Base-by-base conservation (phyloP, 2,329 filamentous ascomycete genomes). In the Paecilomyces sp. region DNA sequence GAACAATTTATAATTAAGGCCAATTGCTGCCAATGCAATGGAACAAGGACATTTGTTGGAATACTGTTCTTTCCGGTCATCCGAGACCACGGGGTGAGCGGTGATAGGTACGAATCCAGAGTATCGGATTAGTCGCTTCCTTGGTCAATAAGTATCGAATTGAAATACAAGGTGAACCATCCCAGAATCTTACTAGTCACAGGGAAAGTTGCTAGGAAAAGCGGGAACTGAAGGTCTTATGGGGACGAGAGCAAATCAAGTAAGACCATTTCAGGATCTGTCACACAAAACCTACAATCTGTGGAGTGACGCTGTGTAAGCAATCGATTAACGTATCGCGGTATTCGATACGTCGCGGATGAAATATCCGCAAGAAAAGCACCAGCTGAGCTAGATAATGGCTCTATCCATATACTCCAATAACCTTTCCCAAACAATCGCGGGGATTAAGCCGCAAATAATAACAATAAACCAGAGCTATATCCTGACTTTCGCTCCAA, bases 401-500 rank as follows among this genome's bases (percentile, higher is more conserved):
- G 31, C 34, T 33, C 58, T 58, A 60, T 54, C 52, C 57, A 22
- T 50, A 52, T 51, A 60, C 54, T 51, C 58, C 55, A 53, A 58
- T 30, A 55, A 56, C 41, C 47, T 55, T 53, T 33, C 36, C 28
- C 53, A 47, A 57, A 50, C 56, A 59, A 58, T 52, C 24, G 41
- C 58, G 56, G 53, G 13, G 22, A 60, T 41, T 47, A 54, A 8
- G 18, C 55, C 41, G n/a, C 55, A 54, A 47, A 56, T 25, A 7
- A 12, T 22, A 57, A 25, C 15, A 28, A 57, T 22, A 57, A 60
- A 68, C 52, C 62, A 11, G 31, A 9, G 7, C 31, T 66, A 72
- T 54, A 76, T 57, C 36, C 68, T 70, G 25, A 90, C 80, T 65
- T 80, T 84, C 3, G 90, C 88, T 12, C 86, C 88, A 63, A 93